Base-by-base conservation (phyloP, 495 filamentous ascomycete genomes). In the Aspergillus diversus region DNA sequence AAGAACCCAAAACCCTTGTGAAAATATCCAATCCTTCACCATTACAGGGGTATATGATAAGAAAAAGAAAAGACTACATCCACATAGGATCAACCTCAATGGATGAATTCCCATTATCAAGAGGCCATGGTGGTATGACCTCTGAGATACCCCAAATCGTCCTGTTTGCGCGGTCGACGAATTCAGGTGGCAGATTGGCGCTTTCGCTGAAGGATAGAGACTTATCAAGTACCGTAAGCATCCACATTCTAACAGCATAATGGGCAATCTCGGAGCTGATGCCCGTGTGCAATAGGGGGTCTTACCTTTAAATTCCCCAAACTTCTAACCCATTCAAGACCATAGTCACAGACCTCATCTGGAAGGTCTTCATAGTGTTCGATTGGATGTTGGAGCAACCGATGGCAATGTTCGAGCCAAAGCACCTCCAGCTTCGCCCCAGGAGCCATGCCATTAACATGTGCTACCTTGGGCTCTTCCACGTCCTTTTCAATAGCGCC, bases 161-260 rank as follows among this genome's bases (percentile, higher is more conserved):
- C 51, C 67, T 67, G 46, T 77, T 76, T 48, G 67, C 65, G 39
- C 64, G 59, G 11, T 74, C 63, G 7, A 74, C 55, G 34, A 67
- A 50, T 8, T 70, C 60, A 33, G 72, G 58, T 11, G 75, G 64
- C 32, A 77, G 43, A 37, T 69, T 68, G 32, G 61, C 56, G 57
- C 73, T 76, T 55, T 73, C 69, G 47, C 67, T 70, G 27, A 79
- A 69, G 33, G 72, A 76, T 5, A 79, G 52, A 17, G 72, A 75
- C 76, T 77, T 27, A 5, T 42, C 33, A 42, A 16, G 43, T 21
- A 17, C 12, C 11, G 31, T 56, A 33, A 63, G 56, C 32, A 49
- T 57, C n/a, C 11, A 51, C 21, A 34, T 21, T 27, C n/a, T 4
- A 42, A 32, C 35, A 16, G 8, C 12, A 46, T 12, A 17, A 47